phyloP scores from a whole-genome alignment of 257 asterid genomes.

The Jacaranda mimosifolia region DNA sequence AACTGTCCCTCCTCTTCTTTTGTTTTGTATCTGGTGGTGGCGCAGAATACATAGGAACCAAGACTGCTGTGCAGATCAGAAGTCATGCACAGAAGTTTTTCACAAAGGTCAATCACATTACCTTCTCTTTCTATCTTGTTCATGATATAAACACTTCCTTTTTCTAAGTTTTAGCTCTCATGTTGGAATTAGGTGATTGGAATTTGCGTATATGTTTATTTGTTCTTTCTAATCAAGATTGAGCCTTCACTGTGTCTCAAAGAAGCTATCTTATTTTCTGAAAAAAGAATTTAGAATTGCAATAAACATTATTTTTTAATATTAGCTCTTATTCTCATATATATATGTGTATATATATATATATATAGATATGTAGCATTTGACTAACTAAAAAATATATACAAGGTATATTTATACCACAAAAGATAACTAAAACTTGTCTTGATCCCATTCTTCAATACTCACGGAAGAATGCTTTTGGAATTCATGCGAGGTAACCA shows the following conservation, averaged over 20 bases:
- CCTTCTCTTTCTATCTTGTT: constrained; percentile 48
- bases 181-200: constrained; percentile 25
- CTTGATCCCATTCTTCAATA: constrained; percentile 1
- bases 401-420: background rate
- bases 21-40: constrained; percentile 58
- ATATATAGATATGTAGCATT: background rate
- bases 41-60: constrained; percentile 98
- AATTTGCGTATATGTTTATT: constrained; percentile 20
- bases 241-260: background rate
- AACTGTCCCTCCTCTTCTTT: constrained; percentile 53
- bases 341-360: no score
- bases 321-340: background rate
- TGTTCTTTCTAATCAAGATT: background rate
- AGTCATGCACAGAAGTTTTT: constrained; percentile 99
- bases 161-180: constrained; percentile 30
- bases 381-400: background rate
- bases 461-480: background rate
- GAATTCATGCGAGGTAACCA: background rate
- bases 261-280: constrained; percentile 4
- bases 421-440: background rate
- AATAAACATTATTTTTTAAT: background rate
- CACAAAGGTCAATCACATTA: constrained; percentile 77
- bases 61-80: constrained; percentile 99
- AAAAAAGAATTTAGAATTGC: background rate
- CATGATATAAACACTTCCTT: constrained; percentile 24